Evolutionary conservation across 2,329 filamentous ascomycete species (phyloP).

Genomic region (Ascochyta koolunga): DNA sequence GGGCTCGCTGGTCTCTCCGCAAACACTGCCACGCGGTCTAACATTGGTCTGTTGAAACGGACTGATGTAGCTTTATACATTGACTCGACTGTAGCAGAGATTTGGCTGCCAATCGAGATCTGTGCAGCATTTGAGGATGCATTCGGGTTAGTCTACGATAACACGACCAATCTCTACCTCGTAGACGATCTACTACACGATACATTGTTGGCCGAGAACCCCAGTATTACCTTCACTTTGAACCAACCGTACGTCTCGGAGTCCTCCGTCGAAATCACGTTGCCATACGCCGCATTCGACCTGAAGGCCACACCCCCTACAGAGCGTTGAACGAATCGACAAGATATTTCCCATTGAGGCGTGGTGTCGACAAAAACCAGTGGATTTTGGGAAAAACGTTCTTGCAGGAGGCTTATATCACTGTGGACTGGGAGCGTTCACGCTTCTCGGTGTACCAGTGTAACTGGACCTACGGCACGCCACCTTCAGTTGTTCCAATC

Average conservation of each 20-base stretch:
- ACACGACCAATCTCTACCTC: constrained; percentile 67
- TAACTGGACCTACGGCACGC: constrained; percentile 39
- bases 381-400: constrained; percentile 71
- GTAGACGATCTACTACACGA: constrained; percentile 64
- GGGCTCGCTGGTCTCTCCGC: constrained; percentile 54
- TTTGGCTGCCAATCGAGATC: constrained; percentile 57
- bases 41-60: constrained; percentile 45
- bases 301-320: constrained; percentile 56
- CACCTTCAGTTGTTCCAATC: constrained; percentile 41
- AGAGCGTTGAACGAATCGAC: constrained; percentile 64
- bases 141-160: constrained; percentile 70
- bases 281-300: constrained; percentile 59
- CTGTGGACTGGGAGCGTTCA: constrained; percentile 56
- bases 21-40: constrained; percentile 26
- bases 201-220: constrained; percentile 52
- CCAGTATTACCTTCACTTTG: constrained; percentile 54
- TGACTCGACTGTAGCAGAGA: constrained; percentile 56
- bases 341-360: constrained; percentile 70
- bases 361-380: constrained; percentile 59
- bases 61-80: constrained; percentile 52
- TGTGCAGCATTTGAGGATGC: constrained; percentile 69
- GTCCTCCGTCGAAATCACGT: constrained; percentile 51
- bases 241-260: constrained; percentile 44
- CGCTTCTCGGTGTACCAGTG: constrained; percentile 55
- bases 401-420: constrained; percentile 68